Percentiles rank a stretch among this genome's conserved stretches.
Conservation (phyloP, 2,329 filamentous ascomycete genomes). For the Pyricularia grisea region DNA sequence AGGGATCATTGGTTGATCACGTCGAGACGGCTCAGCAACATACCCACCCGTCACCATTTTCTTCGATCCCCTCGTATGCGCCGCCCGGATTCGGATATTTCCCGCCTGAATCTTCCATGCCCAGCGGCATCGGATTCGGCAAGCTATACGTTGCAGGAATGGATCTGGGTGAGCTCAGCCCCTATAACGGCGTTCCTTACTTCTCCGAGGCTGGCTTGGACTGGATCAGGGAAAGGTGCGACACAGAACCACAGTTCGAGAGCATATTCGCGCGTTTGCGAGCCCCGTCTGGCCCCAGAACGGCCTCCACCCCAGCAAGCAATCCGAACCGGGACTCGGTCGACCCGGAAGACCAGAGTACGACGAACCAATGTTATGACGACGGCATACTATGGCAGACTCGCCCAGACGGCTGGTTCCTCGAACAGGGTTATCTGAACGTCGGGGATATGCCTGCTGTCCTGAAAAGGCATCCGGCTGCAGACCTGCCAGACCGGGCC, state of each 20-base stretch:
- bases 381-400: constrained; percentile 13
- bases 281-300: not conserved
- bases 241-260: constrained; percentile 18
- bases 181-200: constrained; percentile 37
- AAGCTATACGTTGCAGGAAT: constrained; percentile 37
- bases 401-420: not conserved
- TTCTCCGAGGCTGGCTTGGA: constrained; percentile 34
- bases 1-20: not conserved
- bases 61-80: not conserved
- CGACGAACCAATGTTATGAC: constrained; percentile 13
- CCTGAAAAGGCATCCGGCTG: not conserved
- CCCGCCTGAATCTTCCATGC: not conserved
- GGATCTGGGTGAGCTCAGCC: constrained; percentile 34
- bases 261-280: not conserved
- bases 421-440: not conserved
- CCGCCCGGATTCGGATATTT: not conserved
- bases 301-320: not conserved
- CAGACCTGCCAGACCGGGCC: constrained; percentile 24
- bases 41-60: not conserved
- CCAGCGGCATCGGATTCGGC: constrained; percentile 13
- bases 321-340: not conserved
- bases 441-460: not conserved
- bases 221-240: constrained; percentile 37
- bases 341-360: not conserved
- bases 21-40: not conserved